These are phyloP conservation scores for Exsudoporus frostii DNA, from an alignment of 768 basidiomycete genomes.

Conservation along the genomic window DNA sequence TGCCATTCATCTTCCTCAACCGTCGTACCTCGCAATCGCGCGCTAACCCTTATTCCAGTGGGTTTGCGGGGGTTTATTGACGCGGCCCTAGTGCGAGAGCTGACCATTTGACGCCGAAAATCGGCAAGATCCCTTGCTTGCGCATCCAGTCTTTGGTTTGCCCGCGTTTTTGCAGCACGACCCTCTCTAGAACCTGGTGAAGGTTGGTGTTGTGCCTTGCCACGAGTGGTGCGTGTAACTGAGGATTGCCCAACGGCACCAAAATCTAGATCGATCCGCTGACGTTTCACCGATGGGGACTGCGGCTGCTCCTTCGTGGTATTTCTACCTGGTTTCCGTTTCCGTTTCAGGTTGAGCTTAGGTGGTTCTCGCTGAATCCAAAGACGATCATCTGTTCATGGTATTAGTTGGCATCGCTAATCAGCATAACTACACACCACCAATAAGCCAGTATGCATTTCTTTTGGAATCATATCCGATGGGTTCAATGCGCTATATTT, in stretches of 20 bases:
- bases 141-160: slow-evolving; percentile 63
- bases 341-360: slow-evolving; percentile 42
- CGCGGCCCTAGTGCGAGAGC: slow-evolving; percentile 10
- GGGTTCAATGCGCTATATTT: slow-evolving; percentile 72
- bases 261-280: slow-evolving; percentile 13
- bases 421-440: slow-evolving; percentile 42
- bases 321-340: slow-evolving; percentile 34
- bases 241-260: slow-evolving; percentile 3
- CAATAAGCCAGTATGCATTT: slow-evolving; percentile 86
- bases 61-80: slow-evolving; percentile 28
- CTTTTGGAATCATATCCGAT: slow-evolving; percentile 77
- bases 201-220: slow-evolving; percentile 8
- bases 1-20: slow-evolving; percentile 72
- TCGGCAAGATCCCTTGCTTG: slow-evolving; percentile 69
- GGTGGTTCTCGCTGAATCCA: slow-evolving; percentile 80
- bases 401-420: not conserved
- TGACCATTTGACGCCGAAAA: slow-evolving; percentile 46
- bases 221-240: slow-evolving; percentile 10
- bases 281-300: slow-evolving; percentile 25
- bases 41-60: slow-evolving; percentile 62
- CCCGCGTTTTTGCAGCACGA: slow-evolving; percentile 68
- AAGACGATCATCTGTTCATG: slow-evolving; percentile 64
- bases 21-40: slow-evolving; percentile 54
- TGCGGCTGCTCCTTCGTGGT: slow-evolving; percentile 19
- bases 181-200: slow-evolving; percentile 42